Conservation (phyloP, 2,329 filamentous ascomycete genomes). For the Fusarium gaditjirri region DNA sequence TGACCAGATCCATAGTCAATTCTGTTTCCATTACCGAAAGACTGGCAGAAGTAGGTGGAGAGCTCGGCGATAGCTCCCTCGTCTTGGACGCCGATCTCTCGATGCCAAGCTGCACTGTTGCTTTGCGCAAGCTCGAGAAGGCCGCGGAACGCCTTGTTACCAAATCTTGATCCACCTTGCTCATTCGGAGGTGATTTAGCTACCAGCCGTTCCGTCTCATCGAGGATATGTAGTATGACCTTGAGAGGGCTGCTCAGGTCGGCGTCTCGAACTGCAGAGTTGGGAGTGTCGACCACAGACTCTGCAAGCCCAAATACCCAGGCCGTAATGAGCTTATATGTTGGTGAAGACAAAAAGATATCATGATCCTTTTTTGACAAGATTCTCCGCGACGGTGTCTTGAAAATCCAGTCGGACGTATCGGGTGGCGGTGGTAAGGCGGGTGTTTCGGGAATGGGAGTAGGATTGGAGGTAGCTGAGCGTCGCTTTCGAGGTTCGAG, state of each 20-base stretch:
- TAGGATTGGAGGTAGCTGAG: constrained; percentile 61
- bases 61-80: constrained; percentile 73
- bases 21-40: constrained; percentile 85
- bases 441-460: constrained; percentile 80
- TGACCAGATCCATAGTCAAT: constrained; percentile 98
- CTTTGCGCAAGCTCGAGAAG: constrained; percentile 78
- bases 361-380: constrained; percentile 83
- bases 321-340: constrained; percentile 79
- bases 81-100: constrained; percentile 63
- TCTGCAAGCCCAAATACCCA: constrained; percentile 92
- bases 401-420: constrained; percentile 69
- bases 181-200: constrained; percentile 81
- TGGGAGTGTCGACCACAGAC: constrained; percentile 76
- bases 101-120: constrained; percentile 71
- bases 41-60: constrained; percentile 81
- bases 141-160: constrained; percentile 88
- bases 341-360: constrained; percentile 80
- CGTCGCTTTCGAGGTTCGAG: constrained; percentile 72
- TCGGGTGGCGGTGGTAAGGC: constrained; percentile 75
- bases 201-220: constrained; percentile 74
- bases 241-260: constrained; percentile 69
- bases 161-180: constrained; percentile 89
- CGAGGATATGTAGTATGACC: constrained; percentile 75
- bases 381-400: constrained; percentile 79
- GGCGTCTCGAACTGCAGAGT: constrained; percentile 68